These are phyloP conservation scores for Neopestalotiopsis clavispora DNA, from an alignment of 2,329 filamentous ascomycete species.

Conservation along the genomic window DNA sequence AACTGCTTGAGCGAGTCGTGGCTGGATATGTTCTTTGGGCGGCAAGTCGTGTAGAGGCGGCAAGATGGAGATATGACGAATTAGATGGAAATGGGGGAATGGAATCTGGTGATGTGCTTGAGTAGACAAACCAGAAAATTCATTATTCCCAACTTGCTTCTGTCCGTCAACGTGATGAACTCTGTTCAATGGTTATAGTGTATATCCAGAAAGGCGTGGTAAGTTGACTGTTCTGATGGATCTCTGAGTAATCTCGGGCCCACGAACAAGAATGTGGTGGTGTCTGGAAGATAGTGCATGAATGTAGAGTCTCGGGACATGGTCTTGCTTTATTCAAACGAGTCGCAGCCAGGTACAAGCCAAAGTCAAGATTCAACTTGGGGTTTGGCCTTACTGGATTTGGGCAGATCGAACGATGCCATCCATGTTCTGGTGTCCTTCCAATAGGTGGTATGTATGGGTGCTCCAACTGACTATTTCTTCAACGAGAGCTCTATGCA, in stretches of 20 bases:
- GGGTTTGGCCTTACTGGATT: background rate
- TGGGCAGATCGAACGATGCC: background rate
- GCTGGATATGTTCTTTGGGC: background rate
- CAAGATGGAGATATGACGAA: background rate
- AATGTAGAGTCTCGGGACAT: too few species aligned
- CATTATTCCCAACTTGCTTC: background rate
- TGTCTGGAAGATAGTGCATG: too few species aligned
- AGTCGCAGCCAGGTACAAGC: too few species aligned
- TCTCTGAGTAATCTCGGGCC: too few species aligned
- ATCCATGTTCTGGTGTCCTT: background rate
- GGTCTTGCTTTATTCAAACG: too few species aligned
- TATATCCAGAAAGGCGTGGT: background rate
- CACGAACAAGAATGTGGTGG: too few species aligned
- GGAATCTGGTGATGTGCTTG: background rate
- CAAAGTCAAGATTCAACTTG: too few species aligned
- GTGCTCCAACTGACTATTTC: background rate
- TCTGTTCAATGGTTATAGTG: background rate
- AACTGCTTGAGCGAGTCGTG: background rate
- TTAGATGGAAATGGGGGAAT: background rate
- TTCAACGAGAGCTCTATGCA: too few species aligned
- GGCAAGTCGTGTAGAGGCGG: background rate
- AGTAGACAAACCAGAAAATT: background rate
- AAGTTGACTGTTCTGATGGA: too few species aligned
- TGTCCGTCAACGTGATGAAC: background rate
- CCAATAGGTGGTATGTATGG: too few species aligned